These are phyloP conservation scores for Penicillium nordicum DNA, from an alignment of 2,329 filamentous ascomycete species.

Conservation along the genomic window DNA sequence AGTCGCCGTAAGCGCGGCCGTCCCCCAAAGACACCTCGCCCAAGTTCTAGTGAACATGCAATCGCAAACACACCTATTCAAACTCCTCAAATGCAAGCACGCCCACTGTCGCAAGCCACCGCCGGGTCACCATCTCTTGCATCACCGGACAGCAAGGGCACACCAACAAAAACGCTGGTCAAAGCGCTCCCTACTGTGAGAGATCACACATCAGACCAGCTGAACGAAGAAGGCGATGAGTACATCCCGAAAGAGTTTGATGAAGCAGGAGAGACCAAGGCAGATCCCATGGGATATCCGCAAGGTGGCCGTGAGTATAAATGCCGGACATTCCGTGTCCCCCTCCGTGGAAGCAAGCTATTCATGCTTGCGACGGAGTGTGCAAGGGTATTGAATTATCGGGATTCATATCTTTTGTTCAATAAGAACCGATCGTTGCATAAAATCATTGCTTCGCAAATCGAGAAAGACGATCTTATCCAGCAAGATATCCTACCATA, in stretches of 20 bases:
- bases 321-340: constrained; percentile 89
- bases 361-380: constrained; percentile 99
- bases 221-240: constrained; percentile 84
- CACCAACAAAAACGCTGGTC: constrained; percentile 74
- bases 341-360: constrained; percentile 83
- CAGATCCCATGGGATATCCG: constrained; percentile 75
- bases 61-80: constrained; percentile 34
- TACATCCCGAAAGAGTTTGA: constrained; percentile 93
- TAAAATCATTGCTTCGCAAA: constrained; percentile 96
- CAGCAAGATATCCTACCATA: constrained; percentile 93
- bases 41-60: constrained; percentile 32
- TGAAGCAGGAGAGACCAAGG: constrained; percentile 91
- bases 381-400: constrained; percentile 85
- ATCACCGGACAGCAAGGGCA: constrained; percentile 63
- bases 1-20: constrained; percentile 50
- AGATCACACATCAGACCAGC: constrained; percentile 95
- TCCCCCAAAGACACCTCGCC: constrained; percentile 48
- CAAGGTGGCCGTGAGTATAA: constrained; percentile 82
- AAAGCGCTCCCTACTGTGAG: constrained; percentile 94
- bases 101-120: constrained; percentile 31
- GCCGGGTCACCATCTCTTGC: constrained; percentile 55
- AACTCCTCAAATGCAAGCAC: constrained; percentile 42
- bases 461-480: constrained; percentile 95
- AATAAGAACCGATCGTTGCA: constrained; percentile 96
- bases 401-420: constrained; percentile 96